phyloP scores from a whole-genome alignment of 176 grass and related monocot species.

The Carex littledalei region DNA sequence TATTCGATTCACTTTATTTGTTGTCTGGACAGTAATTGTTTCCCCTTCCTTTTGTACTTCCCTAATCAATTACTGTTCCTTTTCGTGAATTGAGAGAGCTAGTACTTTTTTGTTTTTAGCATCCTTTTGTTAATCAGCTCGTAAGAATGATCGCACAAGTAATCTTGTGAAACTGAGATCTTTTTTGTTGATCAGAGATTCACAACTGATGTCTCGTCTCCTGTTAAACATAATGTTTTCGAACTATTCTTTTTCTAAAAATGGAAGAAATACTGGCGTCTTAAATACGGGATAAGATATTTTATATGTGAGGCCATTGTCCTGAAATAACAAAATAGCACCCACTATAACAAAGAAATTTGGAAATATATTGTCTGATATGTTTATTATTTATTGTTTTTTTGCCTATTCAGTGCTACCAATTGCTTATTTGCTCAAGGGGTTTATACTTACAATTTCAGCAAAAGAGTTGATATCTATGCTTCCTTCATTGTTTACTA shows the following conservation, averaged over 20 bases:
- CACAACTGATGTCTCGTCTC: not conserved
- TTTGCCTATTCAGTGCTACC: not conserved
- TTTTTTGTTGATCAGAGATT: not conserved
- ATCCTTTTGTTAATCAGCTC: not conserved
- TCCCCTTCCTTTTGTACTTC: not conserved
- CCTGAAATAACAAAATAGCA: not conserved
- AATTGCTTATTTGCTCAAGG: not conserved
- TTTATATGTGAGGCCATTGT: conserved; percentile 6
- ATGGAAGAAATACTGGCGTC: not conserved
- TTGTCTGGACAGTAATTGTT: not conserved
- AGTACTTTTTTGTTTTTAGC: not conserved
- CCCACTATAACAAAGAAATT: not conserved
- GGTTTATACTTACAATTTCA: not conserved
- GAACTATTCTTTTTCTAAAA: not conserved
- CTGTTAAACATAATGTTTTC: not conserved
- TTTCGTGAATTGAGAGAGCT: not conserved
- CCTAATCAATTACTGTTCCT: not conserved
- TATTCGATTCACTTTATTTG: conserved; percentile 5
- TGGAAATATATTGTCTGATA: not conserved
- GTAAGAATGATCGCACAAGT: not conserved
- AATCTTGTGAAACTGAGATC: not conserved
- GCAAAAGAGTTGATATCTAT: not conserved
- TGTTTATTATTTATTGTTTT: not conserved
- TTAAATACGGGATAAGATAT: conserved; percentile 7
- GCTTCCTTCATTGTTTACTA: conserved; percentile 1